phyloP scores from a whole-genome alignment of 176 grass and related monocot genomes.

The Lolium rigidum region DNA sequence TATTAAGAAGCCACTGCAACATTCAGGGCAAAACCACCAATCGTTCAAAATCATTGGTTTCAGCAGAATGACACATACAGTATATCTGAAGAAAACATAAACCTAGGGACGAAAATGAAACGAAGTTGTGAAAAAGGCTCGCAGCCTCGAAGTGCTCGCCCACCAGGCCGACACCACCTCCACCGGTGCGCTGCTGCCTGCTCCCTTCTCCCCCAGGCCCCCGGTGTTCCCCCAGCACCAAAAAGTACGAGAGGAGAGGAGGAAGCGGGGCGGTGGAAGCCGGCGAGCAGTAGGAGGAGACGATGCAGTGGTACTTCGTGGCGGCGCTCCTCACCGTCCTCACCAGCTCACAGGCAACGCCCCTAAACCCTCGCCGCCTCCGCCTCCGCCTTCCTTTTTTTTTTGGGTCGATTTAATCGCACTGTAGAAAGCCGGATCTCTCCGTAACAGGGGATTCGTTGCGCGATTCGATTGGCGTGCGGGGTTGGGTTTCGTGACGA shows the following conservation, averaged over 20 bases:
- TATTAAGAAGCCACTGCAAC: no score
- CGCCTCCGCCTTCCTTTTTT: background rate
- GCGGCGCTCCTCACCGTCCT: constrained; percentile 90
- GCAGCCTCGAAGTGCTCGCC: background rate
- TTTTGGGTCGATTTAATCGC: background rate
- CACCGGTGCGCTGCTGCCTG: constrained; percentile 18
- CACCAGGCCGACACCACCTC: background rate
- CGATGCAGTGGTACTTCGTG: constrained; percentile 86
- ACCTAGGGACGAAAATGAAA: background rate
- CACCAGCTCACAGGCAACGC: constrained; percentile 86
- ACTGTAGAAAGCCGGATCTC: constrained; percentile 11
- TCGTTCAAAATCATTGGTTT: no score
- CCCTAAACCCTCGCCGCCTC: background rate
- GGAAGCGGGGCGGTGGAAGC: background rate
- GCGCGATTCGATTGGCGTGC: background rate
- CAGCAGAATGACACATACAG: no score
- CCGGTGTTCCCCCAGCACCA: background rate
- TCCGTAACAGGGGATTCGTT: background rate
- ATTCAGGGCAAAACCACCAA: no score
- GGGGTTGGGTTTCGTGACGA: background rate
- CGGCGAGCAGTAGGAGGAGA: constrained; percentile 8
- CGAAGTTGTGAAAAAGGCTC: background rate
- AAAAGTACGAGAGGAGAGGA: background rate
- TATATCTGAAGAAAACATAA: background rate
- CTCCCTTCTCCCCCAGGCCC: background rate